Evolutionary conservation across 1,284 basidiomycete genomes (phyloP).

Genomic region (Ceratobasidium papillatum): DNA sequence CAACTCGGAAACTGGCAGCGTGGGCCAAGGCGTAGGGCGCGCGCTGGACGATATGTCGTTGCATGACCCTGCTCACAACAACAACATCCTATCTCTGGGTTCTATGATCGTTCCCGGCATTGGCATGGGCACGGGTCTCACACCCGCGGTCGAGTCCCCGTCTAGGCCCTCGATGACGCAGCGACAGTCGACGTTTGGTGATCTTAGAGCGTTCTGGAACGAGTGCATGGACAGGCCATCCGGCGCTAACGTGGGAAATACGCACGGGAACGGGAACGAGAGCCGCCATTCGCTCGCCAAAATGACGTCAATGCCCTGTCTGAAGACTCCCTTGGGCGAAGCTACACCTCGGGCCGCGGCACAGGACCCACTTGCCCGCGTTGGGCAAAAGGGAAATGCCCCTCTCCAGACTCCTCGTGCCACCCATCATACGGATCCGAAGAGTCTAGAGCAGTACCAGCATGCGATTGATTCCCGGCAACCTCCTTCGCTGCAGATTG

Average conservation of each 20-base stretch:
- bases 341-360: conserved; percentile 24
- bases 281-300: conserved; percentile 40
- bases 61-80: conserved; percentile 28
- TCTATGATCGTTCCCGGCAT: conserved; percentile 31
- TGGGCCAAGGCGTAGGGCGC: conserved; percentile 14
- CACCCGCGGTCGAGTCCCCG: conserved; percentile 21
- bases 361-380: conserved; percentile 16
- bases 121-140: conserved; percentile 22
- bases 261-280: conserved; percentile 29
- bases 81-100: conserved; percentile 23
- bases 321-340: conserved; percentile 42
- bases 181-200: conserved; percentile 41
- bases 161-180: conserved; percentile 37
- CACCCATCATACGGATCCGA: conserved; percentile 48
- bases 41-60: conserved; percentile 26
- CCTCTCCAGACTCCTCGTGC: conserved; percentile 25
- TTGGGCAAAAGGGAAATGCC: conserved; percentile 33
- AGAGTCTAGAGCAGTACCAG: conserved; percentile 75
- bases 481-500: conserved; percentile 61
- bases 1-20: conserved; percentile 17
- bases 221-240: conserved; percentile 62
- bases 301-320: conserved; percentile 43
- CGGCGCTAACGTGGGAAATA: conserved; percentile 36
- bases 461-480: conserved; percentile 74
- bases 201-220: conserved; percentile 77